Evolutionary conservation across 345 rosid genomes (phyloP), one percentile per base, ranked within the genome.

Genomic region (Clausena lansium): DNA sequence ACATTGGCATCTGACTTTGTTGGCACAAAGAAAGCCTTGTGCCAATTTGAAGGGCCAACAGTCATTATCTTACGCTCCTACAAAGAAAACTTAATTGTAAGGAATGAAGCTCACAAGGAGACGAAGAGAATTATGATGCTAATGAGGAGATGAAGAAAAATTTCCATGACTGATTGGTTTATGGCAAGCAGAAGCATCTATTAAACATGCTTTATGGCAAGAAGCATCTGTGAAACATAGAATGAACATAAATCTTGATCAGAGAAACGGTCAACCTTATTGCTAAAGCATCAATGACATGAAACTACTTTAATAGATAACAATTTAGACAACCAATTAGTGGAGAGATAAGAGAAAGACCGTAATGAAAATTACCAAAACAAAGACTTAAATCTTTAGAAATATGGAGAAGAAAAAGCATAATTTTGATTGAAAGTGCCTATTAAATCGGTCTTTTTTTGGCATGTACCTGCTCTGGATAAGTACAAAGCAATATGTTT

Each of bases 1-100:
- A 94, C 92, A 30, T 82, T 86, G 11, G 89, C 94, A 80, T 93
- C 98, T 20, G 98, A 86, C 71, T 89, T 87, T 22, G 95, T 93
- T 38, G 97, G 98, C 77, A 90, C 76, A 74, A 88, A 94, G 79
- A 97, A 91, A 50, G 88, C 90, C 75, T 89, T 93, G 61, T 86
- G 97, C 95, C 98, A 94, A 81, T 91, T 93, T 17, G 88, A 77
- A 70, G 85, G 62, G n/a, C 93, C 97, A 39, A 79, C 78, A 10
- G 88, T 94, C 85, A 79, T 80, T 80, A 94, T 85, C 84, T 87
- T 93, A 70, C 84, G 88, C 89, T 94, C 98, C 98, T 91, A 63
- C 67, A 68, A 36, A 45, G 52, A 59, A 61, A 68, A 19, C 28
- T 27, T 6, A 7, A 69, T 36, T 36, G 28, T 69, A 1, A 14